These are phyloP conservation scores for Ciborinia camelliae DNA, from an alignment of 2,329 filamentous ascomycete genomes.

Conservation along the genomic window DNA sequence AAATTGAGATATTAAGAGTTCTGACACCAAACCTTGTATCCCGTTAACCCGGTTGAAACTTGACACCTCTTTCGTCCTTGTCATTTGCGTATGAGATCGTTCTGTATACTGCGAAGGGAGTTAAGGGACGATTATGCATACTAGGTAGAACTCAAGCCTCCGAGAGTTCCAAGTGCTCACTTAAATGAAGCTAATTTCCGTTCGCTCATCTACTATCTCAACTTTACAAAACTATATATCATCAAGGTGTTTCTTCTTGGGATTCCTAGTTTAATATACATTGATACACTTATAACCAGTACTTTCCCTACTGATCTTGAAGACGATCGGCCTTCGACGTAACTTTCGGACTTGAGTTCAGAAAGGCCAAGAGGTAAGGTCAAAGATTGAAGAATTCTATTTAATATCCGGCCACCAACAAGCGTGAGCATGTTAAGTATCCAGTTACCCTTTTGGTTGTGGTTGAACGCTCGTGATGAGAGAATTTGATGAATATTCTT, in stretches of 20 bases:
- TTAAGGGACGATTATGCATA: slow-evolving; percentile 3
- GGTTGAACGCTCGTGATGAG: background rate
- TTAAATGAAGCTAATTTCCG: background rate
- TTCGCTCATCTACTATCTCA: background rate
- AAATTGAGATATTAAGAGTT: background rate
- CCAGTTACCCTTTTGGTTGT: background rate
- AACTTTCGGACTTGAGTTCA: background rate
- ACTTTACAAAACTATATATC: background rate
- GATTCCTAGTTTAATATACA: background rate
- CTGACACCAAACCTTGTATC: slow-evolving; percentile 1
- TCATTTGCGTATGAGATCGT: slow-evolving; percentile 1
- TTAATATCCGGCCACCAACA: background rate
- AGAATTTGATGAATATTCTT: background rate
- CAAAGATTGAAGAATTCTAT: background rate
- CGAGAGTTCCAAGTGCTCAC: background rate
- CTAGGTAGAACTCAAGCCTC: slow-evolving; percentile 11
- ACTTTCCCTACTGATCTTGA: background rate
- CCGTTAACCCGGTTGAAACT: slow-evolving; percentile 10
- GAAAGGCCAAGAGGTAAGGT: background rate
- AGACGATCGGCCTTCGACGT: background rate
- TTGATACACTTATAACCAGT: background rate
- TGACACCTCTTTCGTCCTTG: background rate
- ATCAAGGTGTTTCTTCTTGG: background rate
- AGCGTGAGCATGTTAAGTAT: background rate
- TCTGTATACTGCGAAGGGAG: background rate